Percentiles rank a stretch among this genome's conserved stretches.
Evolutionary conservation across 1,139 yeast species (phyloP).

Genomic region (Magnusiomyces suaveolens): DNA sequence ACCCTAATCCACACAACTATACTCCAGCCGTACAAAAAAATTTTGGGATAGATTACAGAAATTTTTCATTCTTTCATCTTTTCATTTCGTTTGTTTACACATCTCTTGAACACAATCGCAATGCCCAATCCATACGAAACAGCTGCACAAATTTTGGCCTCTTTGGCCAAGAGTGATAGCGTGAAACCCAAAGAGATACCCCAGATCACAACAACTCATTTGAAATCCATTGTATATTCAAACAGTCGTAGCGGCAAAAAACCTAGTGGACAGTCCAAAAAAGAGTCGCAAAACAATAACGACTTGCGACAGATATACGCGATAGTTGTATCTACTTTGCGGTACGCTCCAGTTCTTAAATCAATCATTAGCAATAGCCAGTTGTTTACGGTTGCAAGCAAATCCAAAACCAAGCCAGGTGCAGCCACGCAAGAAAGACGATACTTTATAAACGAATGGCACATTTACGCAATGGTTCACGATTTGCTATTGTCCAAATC

Average conservation of each 20-base stretch:
- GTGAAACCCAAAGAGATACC: neutral
- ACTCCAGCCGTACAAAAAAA: too few relatives aligned
- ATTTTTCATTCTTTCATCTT: too few relatives aligned
- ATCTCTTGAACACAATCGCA: too few relatives aligned
- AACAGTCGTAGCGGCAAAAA: conserved; percentile 2
- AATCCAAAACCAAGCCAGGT: neutral
- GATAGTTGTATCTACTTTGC: conserved; percentile 64
- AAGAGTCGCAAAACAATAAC: conserved; percentile 26
- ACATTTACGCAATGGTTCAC: conserved; percentile 43
- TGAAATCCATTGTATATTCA: neutral
- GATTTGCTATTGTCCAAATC: conserved; percentile 67
- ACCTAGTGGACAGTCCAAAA: neutral
- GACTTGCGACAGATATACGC: conserved; percentile 83
- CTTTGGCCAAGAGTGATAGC: neutral
- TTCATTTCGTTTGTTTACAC: too few relatives aligned
- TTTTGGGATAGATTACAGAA: too few relatives aligned
- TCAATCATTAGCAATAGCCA: conserved; percentile 58
- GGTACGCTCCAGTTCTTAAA: conserved; percentile 53
- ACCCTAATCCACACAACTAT: too few relatives aligned
- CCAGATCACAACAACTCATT: neutral
- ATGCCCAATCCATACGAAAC: conserved; percentile 1
- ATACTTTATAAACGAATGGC: conserved; percentile 4
- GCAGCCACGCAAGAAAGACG: neutral
- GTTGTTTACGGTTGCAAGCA: conserved; percentile 32
- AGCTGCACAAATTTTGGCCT: neutral